Evolutionary conservation across 2,329 filamentous ascomycete genomes (phyloP).

Genomic region (Hypocrella siamensis): DNA sequence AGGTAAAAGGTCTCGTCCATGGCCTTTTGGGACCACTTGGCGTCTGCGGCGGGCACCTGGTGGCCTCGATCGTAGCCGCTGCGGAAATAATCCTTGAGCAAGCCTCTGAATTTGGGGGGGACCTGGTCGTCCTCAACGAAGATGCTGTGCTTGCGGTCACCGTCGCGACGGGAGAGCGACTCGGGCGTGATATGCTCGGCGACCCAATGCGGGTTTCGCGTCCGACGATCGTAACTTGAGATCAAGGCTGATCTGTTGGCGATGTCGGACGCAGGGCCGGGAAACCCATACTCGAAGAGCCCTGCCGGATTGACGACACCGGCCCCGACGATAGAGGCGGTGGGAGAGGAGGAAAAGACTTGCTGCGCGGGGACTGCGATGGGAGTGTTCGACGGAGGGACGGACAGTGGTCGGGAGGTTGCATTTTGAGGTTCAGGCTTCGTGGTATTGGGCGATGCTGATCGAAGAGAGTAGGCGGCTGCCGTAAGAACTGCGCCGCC

Average conservation of each 20-base stretch:
- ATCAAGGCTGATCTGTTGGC: constrained; percentile 61
- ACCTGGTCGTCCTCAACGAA: constrained; percentile 73
- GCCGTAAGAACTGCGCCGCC: constrained; percentile 62
- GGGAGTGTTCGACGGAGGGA: constrained; percentile 13
- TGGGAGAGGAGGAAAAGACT: constrained; percentile 20
- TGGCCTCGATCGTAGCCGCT: constrained; percentile 92
- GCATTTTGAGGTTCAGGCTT: constrained; percentile 7
- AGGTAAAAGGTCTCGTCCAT: constrained; percentile 94
- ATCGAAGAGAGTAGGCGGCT: constrained; percentile 44
- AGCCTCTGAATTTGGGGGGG: constrained; percentile 75
- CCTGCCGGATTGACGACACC: constrained; percentile 56
- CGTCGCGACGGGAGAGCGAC: constrained; percentile 59
- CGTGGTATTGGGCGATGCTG: constrained; percentile 11
- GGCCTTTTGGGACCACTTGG: constrained; percentile 83
- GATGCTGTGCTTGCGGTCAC: constrained; percentile 66
- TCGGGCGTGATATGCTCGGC: constrained; percentile 89
- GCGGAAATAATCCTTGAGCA: constrained; percentile 85
- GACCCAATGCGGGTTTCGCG: constrained; percentile 87
- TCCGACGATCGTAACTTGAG: constrained; percentile 80
- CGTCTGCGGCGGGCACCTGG: constrained; percentile 91
- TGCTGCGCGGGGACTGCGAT: constrained; percentile 41
- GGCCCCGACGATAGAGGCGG: constrained; percentile 14
- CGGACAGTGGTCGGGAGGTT: constrained; percentile 12
- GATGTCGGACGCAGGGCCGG: constrained; percentile 75
- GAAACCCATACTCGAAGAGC: constrained; percentile 78